phyloP scores from a whole-genome alignment of 306 rosid genomes.

The Trifolium pratense region DNA sequence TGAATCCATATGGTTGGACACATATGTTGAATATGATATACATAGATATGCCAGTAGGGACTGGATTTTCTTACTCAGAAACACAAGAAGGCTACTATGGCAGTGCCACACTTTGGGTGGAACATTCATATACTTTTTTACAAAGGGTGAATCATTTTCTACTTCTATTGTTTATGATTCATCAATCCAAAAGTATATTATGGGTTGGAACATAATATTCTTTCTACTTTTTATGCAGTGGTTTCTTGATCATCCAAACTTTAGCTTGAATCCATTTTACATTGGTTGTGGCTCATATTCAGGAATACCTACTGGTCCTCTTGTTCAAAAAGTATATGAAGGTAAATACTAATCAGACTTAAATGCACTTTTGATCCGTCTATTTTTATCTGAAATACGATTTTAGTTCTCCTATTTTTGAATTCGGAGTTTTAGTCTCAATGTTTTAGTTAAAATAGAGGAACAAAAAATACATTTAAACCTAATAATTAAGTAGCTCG shows the following conservation, averaged over 20 bases:
- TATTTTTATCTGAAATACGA: neutral
- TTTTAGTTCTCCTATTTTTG: neutral
- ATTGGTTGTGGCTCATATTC: conserved; percentile 65
- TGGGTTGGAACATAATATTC: neutral
- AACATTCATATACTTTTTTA: conserved; percentile 45
- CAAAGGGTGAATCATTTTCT: conserved; percentile 42
- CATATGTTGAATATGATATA: conserved; percentile 49
- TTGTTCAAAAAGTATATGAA: conserved; percentile 46
- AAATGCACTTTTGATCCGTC: neutral
- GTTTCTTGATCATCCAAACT: conserved; percentile 56
- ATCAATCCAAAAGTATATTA: neutral
- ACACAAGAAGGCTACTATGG: conserved; percentile 37
- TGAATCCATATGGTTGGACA: conserved; percentile 55
- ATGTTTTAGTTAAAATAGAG: too few species aligned
- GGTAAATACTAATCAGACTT: conserved; percentile 33
- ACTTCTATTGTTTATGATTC: neutral
- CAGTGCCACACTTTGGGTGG: conserved; percentile 38
- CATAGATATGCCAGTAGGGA: conserved; percentile 41
- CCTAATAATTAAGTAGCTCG: neutral
- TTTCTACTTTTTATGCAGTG: conserved; percentile 48
- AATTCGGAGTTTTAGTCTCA: too few species aligned
- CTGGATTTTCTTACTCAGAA: conserved; percentile 46
- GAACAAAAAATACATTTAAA: neutral
- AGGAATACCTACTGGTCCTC: conserved; percentile 41
- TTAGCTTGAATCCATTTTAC: conserved; percentile 53